Evolutionary conservation across 2,329 filamentous ascomycete genomes (phyloP).

Genomic region (Tympanopsis confertula): DNA sequence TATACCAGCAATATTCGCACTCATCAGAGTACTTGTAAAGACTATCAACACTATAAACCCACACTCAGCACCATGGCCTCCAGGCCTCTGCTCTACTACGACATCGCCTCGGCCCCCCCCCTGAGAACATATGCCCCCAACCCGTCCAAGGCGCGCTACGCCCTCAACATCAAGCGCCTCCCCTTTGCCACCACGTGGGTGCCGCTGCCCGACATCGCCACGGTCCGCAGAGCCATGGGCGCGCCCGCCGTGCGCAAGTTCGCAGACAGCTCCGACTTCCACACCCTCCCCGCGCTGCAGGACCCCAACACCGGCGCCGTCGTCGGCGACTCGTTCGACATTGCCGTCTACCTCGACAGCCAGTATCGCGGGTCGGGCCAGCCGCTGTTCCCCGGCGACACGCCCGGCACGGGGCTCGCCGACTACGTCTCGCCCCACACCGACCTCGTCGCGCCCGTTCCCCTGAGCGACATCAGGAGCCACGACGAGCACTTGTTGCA

Average conservation of each 20-base stretch:
- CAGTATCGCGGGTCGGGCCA: constrained; percentile 31
- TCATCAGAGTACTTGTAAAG: too few relatives aligned
- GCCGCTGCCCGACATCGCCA: constrained; percentile 34
- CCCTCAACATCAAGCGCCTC: constrained; percentile 27
- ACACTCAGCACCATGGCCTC: constrained; percentile 3
- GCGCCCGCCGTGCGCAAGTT: constrained; percentile 38
- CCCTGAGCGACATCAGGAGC: constrained; percentile 19
- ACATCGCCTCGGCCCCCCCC: constrained; percentile 24
- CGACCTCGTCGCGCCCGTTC: constrained; percentile 17
- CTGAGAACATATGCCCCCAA: constrained; percentile 14
- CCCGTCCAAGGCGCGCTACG: constrained; percentile 19
- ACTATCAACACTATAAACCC: too few relatives aligned
- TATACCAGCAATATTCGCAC: too few relatives aligned
- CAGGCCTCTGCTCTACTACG: constrained; percentile 23
- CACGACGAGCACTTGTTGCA: constrained; percentile 14
- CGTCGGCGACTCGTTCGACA: constrained; percentile 55
- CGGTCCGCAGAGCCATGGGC: constrained; percentile 31
- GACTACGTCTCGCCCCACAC: constrained; percentile 22
- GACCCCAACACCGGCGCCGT: constrained; percentile 26
- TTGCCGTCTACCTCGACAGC: constrained; percentile 45
- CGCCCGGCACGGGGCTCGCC: constrained; percentile 20
- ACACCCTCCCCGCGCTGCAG: constrained; percentile 45
- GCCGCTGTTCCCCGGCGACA: constrained; percentile 33
- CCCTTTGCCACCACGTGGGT: constrained; percentile 32
- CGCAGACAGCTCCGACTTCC: constrained; percentile 42